phyloP scores from a whole-genome alignment of 2,329 filamentous ascomycete genomes.

The Pleoardoris graminearum region DNA sequence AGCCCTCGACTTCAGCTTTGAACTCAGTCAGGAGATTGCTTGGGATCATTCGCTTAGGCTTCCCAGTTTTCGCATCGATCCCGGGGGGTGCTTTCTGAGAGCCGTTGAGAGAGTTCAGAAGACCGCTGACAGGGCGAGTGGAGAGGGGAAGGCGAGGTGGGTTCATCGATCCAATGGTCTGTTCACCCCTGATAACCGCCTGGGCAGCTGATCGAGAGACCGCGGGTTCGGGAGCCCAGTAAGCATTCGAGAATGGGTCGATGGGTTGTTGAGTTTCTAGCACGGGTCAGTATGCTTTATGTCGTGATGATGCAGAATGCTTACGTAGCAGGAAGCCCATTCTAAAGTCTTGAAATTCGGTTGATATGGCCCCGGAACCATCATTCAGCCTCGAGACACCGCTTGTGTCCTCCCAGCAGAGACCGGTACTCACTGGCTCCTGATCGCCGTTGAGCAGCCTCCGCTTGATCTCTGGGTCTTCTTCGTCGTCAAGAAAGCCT shows the following conservation, averaged over 20 bases:
- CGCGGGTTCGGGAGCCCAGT: constrained; percentile 64
- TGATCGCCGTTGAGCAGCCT: constrained; percentile 67
- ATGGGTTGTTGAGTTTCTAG: constrained; percentile 61
- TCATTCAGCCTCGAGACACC: constrained; percentile 50
- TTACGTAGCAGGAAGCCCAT: constrained; percentile 76
- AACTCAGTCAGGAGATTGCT: constrained; percentile 67
- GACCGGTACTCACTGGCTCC: constrained; percentile 74
- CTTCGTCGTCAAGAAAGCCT: constrained; percentile 85
- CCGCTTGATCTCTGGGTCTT: constrained; percentile 61
- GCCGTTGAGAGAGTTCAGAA: constrained; percentile 37
- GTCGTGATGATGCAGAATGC: constrained; percentile 26
- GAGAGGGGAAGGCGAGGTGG: constrained; percentile 49
- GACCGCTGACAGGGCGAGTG: constrained; percentile 42
- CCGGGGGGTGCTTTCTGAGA: constrained; percentile 19
- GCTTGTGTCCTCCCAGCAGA: constrained; percentile 75
- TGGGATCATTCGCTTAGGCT: constrained; percentile 56
- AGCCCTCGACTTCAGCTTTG: constrained; percentile 70
- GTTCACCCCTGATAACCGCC: constrained; percentile 19
- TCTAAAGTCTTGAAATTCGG: constrained; percentile 62
- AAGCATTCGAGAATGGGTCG: constrained; percentile 80
- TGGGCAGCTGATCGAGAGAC: constrained; percentile 12
- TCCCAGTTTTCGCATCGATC: constrained; percentile 38
- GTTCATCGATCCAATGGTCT: constrained; percentile 39
- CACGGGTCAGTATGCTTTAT: constrained; percentile 15
- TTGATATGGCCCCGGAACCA: constrained; percentile 51